Evolutionary conservation across 768 basidiomycete species (phyloP), one percentile per base, ranked within the genome.

Genomic region (Tylopilus cervinicoccineus): DNA sequence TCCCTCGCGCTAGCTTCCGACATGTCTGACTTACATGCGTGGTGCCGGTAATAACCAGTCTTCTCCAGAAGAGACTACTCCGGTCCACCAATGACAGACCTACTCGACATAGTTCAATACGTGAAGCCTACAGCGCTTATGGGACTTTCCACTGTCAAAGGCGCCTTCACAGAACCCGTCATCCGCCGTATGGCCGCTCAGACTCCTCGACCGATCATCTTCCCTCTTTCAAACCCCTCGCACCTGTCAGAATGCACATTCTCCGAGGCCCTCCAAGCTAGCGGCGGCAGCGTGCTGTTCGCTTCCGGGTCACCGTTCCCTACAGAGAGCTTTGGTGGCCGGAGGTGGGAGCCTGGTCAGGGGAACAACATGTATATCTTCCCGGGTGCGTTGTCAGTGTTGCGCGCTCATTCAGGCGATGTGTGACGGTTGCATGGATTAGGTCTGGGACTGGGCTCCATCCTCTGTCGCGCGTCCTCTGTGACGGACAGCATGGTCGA

Each of bases 291-390:
- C 34, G 87, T 86, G 16, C 78, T 96, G 48, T 96, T 93, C 62
- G 93, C 94, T 0, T 85, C 83, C 33, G 93, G 93, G 4, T 88
- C 86, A 27, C 93, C 93, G 4, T 96, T 93, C 79, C 77, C 80
- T 13, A 73, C 77, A 38, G 74, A 83, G 54, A 58, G 68, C 47
- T 85, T 74, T 69, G 66, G 75, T 29, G 83, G 81, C 26, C 72
- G 70, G 45, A 74, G 55, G 28, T 70, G 84, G 55, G 83, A 84
- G 54, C 83, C 93, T 2, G 89, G 90, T 20, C 94, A 96, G 69
- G 93, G 93, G 23, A 96, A 95, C 66, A 97, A 95, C 68, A 93
- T 93, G 89, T 88, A 87, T 65, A 86, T 87, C 60, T 85, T 85
- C 75, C 83, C 82, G 41, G 79, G 81, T 80, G 34, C 14, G 68